Evolutionary conservation across 176 grass and related monocot species (phyloP).

Genomic region (Saccharum spontaneum): DNA sequence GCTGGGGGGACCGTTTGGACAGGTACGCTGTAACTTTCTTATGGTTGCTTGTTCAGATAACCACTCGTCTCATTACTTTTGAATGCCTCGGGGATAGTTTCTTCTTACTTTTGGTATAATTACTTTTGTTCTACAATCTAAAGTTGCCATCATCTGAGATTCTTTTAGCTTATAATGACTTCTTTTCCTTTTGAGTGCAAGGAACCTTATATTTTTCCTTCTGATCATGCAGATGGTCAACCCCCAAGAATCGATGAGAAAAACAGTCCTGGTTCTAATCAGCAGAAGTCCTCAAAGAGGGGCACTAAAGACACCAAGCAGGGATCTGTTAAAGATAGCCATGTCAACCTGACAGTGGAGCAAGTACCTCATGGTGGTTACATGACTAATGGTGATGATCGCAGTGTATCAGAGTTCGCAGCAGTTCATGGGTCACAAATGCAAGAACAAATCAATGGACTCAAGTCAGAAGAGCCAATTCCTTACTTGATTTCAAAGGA

Average conservation of each 20-base stretch:
- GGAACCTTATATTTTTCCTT: conserved; percentile 7
- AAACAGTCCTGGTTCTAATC: conserved; percentile 36
- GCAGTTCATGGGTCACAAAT: conserved; percentile 54
- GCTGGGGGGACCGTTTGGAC: conserved; percentile 98
- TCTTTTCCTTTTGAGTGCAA: neutral
- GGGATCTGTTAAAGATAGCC: conserved; percentile 37
- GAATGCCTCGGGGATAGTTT: neutral
- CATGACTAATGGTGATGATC: conserved; percentile 33
- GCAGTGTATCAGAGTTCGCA: conserved; percentile 34
- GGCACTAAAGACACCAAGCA: conserved; percentile 42
- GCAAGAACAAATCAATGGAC: conserved; percentile 34
- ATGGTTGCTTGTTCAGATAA: conserved; percentile 16
- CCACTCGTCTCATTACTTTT: neutral
- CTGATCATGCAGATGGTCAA: conserved; percentile 74
- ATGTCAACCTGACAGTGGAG: conserved; percentile 26
- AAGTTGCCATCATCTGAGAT: neutral
- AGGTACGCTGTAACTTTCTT: conserved; percentile 49
- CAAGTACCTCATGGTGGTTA: conserved; percentile 33
- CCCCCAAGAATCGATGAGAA: conserved; percentile 64
- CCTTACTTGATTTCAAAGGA: conserved; percentile 54
- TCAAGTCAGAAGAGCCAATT: conserved; percentile 42
- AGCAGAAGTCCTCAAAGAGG: conserved; percentile 49
- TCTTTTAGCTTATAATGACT: neutral
- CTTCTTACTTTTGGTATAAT: neutral
- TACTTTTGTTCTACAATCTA: neutral